phyloP scores from a whole-genome alignment of 2,329 filamentous ascomycete genomes.

The Epichloe aotearoae region DNA sequence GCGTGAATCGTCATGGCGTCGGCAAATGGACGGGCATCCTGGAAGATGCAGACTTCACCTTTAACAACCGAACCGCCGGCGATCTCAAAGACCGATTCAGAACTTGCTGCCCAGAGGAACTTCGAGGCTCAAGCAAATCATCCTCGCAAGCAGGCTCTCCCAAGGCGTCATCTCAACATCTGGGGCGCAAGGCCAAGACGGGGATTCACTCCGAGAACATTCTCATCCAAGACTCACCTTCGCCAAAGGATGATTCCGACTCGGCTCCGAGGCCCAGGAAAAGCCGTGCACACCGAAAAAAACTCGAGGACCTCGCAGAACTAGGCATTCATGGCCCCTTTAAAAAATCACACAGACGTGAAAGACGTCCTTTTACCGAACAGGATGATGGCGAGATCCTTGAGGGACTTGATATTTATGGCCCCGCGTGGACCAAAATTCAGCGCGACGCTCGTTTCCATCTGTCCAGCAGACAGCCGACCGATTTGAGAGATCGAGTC shows the following conservation, averaged over 20 bases:
- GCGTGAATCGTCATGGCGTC: conserved; percentile 48
- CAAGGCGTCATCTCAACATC: conserved; percentile 11
- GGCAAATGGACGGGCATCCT: conserved; percentile 54
- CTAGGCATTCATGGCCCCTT: conserved; percentile 51
- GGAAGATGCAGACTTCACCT: conserved; percentile 45
- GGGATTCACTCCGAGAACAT: conserved; percentile 43
- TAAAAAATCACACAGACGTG: conserved; percentile 44
- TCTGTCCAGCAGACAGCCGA: conserved; percentile 45
- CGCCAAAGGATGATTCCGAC: conserved; percentile 21
- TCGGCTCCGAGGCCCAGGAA: conserved; percentile 30
- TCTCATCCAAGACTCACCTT: conserved; percentile 29
- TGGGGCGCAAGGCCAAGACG: conserved; percentile 28
- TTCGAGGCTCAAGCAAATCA: conserved; percentile 30
- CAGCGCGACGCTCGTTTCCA: conserved; percentile 46
- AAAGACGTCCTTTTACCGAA: conserved; percentile 47
- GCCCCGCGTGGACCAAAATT: conserved; percentile 53
- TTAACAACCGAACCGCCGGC: conserved; percentile 47
- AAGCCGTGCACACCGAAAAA: conserved; percentile 42
- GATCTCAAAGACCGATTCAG: conserved; percentile 55
- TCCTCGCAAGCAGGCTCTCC: conserved; percentile 12
- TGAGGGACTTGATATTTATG: conserved; percentile 44
- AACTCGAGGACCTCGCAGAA: conserved; percentile 39
- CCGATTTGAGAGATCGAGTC: conserved; percentile 48
- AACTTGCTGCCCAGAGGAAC: conserved; percentile 50
- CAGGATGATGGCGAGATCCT: conserved; percentile 51